Base-by-base conservation (phyloP, 2,329 filamentous ascomycete genomes). In the Verticillium alfalfae region DNA sequence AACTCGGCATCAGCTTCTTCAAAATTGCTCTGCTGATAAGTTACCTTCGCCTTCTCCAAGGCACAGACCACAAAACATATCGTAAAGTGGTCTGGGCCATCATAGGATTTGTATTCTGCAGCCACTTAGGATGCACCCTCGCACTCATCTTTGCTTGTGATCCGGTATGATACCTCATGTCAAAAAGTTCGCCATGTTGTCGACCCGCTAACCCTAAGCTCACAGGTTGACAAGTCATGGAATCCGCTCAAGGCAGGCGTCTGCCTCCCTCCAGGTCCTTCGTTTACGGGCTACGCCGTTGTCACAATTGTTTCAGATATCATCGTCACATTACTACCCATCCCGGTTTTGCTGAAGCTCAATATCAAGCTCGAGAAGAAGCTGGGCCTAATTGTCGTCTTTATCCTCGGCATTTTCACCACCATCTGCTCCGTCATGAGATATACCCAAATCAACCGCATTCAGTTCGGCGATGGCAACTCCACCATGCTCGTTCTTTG, bases 401-500 rank as follows among this genome's bases (percentile, higher is more conserved):
- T 85, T 65, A 70, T 79, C 0, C 73, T 85, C 0, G 83, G 83
- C 0, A 72, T 84, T 1, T 84, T 85, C 66, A 85, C 82, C 0
- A 85, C 82, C 0, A 61, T 84, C 8, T 85, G 82, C 67, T 84
- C 81, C 2, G 75, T 84, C 60, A 69, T 85, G 60, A 77, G 83
- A 13, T 79, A 84, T 62, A 71, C 76, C 0, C 80, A 84, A 65
- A 84, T 85, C 63, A 70, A 79, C 63, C 72, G 76, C 0, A 81
- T 85, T 45, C 78, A 80, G 16, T 70, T 72, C 13, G 80, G 79
- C 2, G 80, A 84, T 41, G 81, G 82, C 9, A 82, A 84, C 66
- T 84, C 82, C 0, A 84, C 83, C 5, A 81, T 83, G 78, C 72
- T 85, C 12, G 75, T 85, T 1, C 71, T 85, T 0, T 85, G 82